These are phyloP conservation scores for Leccinum huronense DNA, from an alignment of 1,284 basidiomycete genomes.

Conservation along the genomic window DNA sequence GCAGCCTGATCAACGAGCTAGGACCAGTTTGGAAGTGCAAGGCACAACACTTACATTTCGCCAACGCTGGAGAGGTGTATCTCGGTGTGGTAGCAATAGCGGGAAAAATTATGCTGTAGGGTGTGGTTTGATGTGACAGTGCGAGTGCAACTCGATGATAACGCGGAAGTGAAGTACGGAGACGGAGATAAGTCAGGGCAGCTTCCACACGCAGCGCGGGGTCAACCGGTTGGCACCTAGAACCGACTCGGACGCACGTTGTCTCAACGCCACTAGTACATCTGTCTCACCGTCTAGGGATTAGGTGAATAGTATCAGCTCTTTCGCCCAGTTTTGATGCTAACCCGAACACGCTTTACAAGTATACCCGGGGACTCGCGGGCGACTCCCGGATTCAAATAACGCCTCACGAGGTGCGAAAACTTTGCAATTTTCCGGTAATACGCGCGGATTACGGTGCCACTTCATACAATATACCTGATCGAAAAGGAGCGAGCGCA, in stretches of 20 bases:
- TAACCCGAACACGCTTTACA: not conserved
- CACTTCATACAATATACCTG: conserved; percentile 3
- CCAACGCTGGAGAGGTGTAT: conserved; percentile 2
- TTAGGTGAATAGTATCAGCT: not conserved
- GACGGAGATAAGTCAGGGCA: conserved; percentile 27
- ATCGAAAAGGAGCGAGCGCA: conserved; percentile 12
- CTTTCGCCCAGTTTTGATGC: conserved; percentile 1
- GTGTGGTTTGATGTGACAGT: not conserved
- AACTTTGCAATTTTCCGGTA: conserved; percentile 11
- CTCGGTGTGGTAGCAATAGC: not conserved
- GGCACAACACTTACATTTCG: conserved; percentile 2
- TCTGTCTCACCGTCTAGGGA: conserved; percentile 5
- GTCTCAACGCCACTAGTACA: not conserved
- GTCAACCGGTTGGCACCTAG: not conserved
- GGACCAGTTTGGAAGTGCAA: conserved; percentile 13
- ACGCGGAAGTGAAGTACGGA: conserved; percentile 19
- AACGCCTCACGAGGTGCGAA: conserved; percentile 13
- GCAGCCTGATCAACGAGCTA: conserved; percentile 2
- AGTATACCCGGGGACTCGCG: not conserved
- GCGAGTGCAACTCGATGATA: conserved; percentile 7
- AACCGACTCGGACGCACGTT: conserved; percentile 4
- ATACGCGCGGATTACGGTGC: conserved; percentile 14
- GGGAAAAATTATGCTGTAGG: conserved; percentile 6
- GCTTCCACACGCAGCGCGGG: conserved; percentile 11
- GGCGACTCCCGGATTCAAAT: conserved; percentile 3